Evolutionary conservation across 2,329 filamentous ascomycete species (phyloP).

Genomic region (Fusarium anthophilum): DNA sequence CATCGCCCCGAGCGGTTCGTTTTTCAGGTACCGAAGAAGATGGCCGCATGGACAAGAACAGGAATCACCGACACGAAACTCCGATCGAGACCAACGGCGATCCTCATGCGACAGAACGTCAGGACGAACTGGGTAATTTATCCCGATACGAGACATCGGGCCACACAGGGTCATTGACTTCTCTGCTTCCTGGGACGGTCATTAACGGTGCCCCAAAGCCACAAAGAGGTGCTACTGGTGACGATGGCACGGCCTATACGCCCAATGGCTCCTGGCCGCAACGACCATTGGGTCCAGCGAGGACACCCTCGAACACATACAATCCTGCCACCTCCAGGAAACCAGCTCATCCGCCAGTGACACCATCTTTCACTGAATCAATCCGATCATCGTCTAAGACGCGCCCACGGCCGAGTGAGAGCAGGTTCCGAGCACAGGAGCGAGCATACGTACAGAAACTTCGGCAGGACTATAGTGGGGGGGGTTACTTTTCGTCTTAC

Average conservation of each 20-base stretch:
- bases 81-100: slow-evolving; percentile 48
- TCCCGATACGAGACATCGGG: slow-evolving; percentile 55
- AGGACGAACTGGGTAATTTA: slow-evolving; percentile 59
- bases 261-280: slow-evolving; percentile 60
- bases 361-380: slow-evolving; percentile 55
- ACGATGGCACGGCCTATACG: slow-evolving; percentile 41
- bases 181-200: slow-evolving; percentile 52
- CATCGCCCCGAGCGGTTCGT: slow-evolving; percentile 65
- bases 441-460: slow-evolving; percentile 94
- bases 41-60: slow-evolving; percentile 53
- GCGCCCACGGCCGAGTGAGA: slow-evolving; percentile 57
- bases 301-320: slow-evolving; percentile 84
- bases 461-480: slow-evolving; percentile 71
- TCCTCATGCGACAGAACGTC: slow-evolving; percentile 57
- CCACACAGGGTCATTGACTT: slow-evolving; percentile 54
- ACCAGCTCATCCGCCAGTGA: slow-evolving; percentile 51
- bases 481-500: slow-evolving; percentile 78
- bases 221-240: slow-evolving; percentile 49
- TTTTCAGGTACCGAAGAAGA: slow-evolving; percentile 63
- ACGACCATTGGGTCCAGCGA: slow-evolving; percentile 73
- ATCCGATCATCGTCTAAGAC: slow-evolving; percentile 64
- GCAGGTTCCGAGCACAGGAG: slow-evolving; percentile 71
- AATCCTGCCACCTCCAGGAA: slow-evolving; percentile 72
- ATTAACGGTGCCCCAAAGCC: slow-evolving; percentile 55
- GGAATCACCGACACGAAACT: slow-evolving; percentile 48